Conservation (phyloP, 352 stramenopile species). For the Phytophthora ohioensis region DNA sequence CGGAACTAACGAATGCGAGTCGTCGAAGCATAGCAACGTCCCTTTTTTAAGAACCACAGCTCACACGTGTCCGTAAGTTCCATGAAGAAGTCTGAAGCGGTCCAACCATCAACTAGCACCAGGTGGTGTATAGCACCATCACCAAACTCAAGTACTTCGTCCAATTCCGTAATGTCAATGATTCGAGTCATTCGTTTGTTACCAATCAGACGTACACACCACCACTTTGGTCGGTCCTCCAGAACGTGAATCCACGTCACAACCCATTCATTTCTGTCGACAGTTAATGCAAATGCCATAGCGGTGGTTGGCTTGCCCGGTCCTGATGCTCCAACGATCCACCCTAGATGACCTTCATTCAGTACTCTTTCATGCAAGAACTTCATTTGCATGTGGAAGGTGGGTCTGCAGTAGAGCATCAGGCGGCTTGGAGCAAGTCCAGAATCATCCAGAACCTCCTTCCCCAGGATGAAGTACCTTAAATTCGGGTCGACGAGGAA, state of each 20-base stretch:
- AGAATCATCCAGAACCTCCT: conserved; percentile 12
- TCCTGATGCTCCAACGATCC: conserved; percentile 21
- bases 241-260: conserved; percentile 28
- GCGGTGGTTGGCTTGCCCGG: conserved; percentile 26
- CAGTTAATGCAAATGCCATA: conserved; percentile 21
- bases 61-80: not conserved
- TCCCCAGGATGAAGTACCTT: conserved; percentile 13
- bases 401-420: conserved; percentile 24
- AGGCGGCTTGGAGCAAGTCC: conserved; percentile 1
- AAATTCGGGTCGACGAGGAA: conserved; percentile 5
- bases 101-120: conserved; percentile 24
- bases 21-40: conserved; percentile 1
- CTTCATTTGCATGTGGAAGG: conserved; percentile 18
- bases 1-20: conserved; percentile 20
- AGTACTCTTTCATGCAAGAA: conserved; percentile 22
- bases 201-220: conserved; percentile 11
- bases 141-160: conserved; percentile 8
- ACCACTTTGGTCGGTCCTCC: not conserved
- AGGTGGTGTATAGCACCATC: conserved; percentile 6
- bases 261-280: conserved; percentile 17
- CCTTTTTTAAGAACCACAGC: not conserved
- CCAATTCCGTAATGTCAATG: conserved; percentile 5
- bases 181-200: conserved; percentile 13
- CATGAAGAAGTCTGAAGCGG: not conserved
- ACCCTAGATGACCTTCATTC: conserved; percentile 18